phyloP scores from a whole-genome alignment of 208 protist genomes.

The Crithidia expoeki region DNA sequence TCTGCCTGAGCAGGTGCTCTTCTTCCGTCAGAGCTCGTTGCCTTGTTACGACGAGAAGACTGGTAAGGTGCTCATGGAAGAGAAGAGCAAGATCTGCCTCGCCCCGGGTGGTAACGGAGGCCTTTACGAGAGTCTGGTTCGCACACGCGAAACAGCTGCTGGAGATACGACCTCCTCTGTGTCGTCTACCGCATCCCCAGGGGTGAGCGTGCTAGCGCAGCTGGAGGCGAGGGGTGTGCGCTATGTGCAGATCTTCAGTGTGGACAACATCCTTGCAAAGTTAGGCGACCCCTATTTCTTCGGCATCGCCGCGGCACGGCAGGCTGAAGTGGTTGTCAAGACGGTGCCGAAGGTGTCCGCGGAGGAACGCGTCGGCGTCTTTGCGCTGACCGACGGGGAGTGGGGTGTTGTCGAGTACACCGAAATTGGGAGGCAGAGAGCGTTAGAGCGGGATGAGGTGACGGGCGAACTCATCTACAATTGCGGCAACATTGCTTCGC shows the following conservation, averaged over 20 bases:
- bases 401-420: constrained; percentile 98
- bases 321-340: constrained; percentile 93
- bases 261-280: constrained; percentile 98
- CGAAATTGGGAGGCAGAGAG: constrained; percentile 92
- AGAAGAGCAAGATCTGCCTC: constrained; percentile 59
- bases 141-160: not conserved
- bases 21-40: constrained; percentile 94
- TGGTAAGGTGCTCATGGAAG: constrained; percentile 94
- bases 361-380: constrained; percentile 96
- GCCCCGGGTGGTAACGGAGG: constrained; percentile 98
- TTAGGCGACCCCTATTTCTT: constrained; percentile 95
- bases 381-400: constrained; percentile 80
- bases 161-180: not conserved
- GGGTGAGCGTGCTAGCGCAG: constrained; percentile 66
- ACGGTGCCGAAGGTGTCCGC: constrained; percentile 85
- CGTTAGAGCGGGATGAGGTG: constrained; percentile 41
- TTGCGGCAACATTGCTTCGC: constrained; percentile 97
- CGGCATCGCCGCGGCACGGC: constrained; percentile 72
- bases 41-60: constrained; percentile 92
- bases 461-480: constrained; percentile 93
- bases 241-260: constrained; percentile 94
- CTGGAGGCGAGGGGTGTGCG: constrained; percentile 88
- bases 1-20: constrained; percentile 82
- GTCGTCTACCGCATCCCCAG: not conserved
- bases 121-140: constrained; percentile 79